Evolutionary conservation across 2,329 filamentous ascomycete species (phyloP).

Genomic region (Venturia pyrina): DNA sequence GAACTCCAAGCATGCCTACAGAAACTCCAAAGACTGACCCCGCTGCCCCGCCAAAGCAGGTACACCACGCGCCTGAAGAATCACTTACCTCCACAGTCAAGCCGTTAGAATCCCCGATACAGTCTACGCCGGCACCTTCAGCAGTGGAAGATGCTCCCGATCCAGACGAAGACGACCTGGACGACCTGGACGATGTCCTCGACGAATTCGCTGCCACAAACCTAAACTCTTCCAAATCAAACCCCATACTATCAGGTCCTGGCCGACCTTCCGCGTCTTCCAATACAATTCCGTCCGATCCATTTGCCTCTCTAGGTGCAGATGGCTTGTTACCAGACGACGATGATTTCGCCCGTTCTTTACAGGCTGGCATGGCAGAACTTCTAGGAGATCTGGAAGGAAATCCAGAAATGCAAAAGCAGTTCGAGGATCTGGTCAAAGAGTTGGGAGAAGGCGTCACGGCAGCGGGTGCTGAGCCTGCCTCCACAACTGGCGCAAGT

Average conservation of each 20-base stretch:
- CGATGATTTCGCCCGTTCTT: conserved; percentile 70
- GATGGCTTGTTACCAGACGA: conserved; percentile 32
- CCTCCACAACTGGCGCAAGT: conserved; percentile 21
- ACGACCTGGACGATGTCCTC: conserved; percentile 90
- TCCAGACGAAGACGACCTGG: conserved; percentile 83
- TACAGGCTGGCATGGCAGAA: conserved; percentile 85
- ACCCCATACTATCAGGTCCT: conserved; percentile 15
- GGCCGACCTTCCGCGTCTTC: conserved; percentile 18
- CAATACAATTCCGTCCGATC: conserved; percentile 16
- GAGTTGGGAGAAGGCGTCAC: conserved; percentile 51
- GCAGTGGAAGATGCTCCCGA: conserved; percentile 52
- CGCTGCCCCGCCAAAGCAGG: neutral
- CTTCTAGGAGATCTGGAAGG: conserved; percentile 61
- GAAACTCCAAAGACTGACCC: neutral
- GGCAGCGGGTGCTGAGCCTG: conserved; percentile 20
- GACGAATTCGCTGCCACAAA: conserved; percentile 74
- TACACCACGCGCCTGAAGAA: neutral
- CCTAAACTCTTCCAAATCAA: conserved; percentile 37
- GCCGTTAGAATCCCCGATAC: neutral
- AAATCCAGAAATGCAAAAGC: conserved; percentile 58
- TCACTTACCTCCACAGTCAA: neutral
- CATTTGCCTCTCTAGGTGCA: conserved; percentile 23
- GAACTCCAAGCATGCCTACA: neutral
- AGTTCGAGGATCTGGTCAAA: conserved; percentile 70
- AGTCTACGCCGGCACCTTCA: neutral